Evolutionary conservation across 805 yeast genomes (phyloP).

Genomic region (Ogataea sp.): DNA sequence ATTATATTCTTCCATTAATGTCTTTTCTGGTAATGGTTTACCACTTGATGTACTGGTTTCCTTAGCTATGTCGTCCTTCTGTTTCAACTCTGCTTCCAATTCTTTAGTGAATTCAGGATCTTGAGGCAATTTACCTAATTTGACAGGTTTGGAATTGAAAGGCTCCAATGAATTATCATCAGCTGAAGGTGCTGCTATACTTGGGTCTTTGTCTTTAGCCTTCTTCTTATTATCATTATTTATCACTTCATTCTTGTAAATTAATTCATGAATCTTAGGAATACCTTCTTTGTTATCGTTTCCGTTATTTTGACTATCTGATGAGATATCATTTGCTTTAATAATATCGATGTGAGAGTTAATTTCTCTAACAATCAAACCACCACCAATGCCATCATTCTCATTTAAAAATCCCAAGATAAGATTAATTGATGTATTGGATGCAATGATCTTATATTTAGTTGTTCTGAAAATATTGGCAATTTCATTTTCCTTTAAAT

Average conservation of each 20-base stretch:
- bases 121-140: constrained; percentile 75
- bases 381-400: constrained; percentile 88
- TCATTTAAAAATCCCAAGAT: constrained; percentile 83
- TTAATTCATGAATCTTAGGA: constrained; percentile 31
- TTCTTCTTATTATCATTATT: constrained; percentile 9
- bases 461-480: constrained; percentile 68
- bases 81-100: constrained; percentile 73
- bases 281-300: constrained; percentile 47
- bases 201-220: constrained; percentile 13
- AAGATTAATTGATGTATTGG: constrained; percentile 79
- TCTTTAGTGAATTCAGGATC: constrained; percentile 83
- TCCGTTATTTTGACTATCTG: constrained; percentile 32
- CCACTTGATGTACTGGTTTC: constrained; percentile 13
- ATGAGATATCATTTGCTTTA: constrained; percentile 28
- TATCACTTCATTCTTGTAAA: constrained; percentile 20
- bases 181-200: constrained; percentile 5
- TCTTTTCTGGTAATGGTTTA: constrained; percentile 15
- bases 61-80: constrained; percentile 52
- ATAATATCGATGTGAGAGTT: constrained; percentile 70
- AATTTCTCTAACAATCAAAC: constrained; percentile 73
- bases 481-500: constrained; percentile 71
- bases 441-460: constrained; percentile 67
- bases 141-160: constrained; percentile 65
- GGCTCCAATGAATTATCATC: constrained; percentile 36
- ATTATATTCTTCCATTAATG: constrained; percentile 60